These are phyloP conservation scores for Erodium chrysanthum DNA, from an alignment of 441 rosid species.

Conservation along the genomic window DNA sequence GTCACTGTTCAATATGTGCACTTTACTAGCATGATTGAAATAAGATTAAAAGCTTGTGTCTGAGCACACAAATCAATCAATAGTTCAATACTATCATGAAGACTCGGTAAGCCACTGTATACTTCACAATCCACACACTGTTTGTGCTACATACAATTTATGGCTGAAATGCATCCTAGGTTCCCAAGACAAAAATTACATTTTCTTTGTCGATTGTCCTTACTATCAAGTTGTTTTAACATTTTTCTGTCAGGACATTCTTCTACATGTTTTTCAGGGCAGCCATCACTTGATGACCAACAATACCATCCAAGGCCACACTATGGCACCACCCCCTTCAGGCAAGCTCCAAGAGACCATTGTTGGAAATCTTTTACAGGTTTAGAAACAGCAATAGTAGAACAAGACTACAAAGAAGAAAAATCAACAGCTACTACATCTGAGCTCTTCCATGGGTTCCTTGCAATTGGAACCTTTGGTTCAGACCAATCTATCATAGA, in stretches of 20 bases:
- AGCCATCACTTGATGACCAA: slow-evolving; percentile 50
- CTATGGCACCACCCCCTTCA: slow-evolving; percentile 33
- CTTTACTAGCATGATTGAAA: neutral
- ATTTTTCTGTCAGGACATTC: slow-evolving; percentile 35
- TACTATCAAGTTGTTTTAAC: slow-evolving; percentile 16
- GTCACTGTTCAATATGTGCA: neutral
- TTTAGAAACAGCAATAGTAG: slow-evolving; percentile 34
- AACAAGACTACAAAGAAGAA: slow-evolving; percentile 32
- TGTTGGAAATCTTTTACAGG: slow-evolving; percentile 47
- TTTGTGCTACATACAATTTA: neutral
- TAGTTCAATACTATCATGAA: neutral
- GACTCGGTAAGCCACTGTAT: slow-evolving; percentile 3
- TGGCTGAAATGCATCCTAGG: slow-evolving; percentile 1
- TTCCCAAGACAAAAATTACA: slow-evolving; percentile 4
- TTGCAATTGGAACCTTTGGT: slow-evolving; percentile 72
- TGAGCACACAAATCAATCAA: neutral
- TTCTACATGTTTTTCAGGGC: slow-evolving; percentile 50
- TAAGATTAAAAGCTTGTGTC: neutral
- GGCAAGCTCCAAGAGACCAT: slow-evolving; percentile 34
- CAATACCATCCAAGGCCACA: slow-evolving; percentile 35
- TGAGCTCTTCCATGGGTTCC: slow-evolving; percentile 66
- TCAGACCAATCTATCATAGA: slow-evolving; percentile 36
- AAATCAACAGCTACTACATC: slow-evolving; percentile 42
- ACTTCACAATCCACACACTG: neutral
- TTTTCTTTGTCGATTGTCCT: slow-evolving; percentile 1